These are phyloP conservation scores for Aspergillus haitiensis DNA, from an alignment of 495 filamentous ascomycete species.

Conservation along the genomic window DNA sequence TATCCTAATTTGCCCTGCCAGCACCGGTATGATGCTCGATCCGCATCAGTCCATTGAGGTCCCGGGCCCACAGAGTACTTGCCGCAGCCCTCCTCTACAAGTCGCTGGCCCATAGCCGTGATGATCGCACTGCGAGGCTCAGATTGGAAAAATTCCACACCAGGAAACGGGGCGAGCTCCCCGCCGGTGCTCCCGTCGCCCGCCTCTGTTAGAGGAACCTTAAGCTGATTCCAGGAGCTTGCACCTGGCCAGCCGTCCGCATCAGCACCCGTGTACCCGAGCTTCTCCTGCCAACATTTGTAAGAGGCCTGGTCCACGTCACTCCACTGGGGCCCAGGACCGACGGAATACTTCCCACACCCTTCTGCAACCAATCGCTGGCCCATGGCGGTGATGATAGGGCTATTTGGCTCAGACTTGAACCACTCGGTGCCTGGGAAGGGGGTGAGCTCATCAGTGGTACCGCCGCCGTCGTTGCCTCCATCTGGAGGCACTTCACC, in stretches of 20 bases:
- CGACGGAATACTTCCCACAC: slow-evolving; percentile 4
- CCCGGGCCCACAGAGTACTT: slow-evolving; percentile 3
- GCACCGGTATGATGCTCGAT: slow-evolving; percentile 2
- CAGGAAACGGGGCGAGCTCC: slow-evolving; percentile 2
- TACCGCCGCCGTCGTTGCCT: neutral
- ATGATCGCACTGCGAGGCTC: neutral
- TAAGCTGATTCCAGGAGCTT: slow-evolving; percentile 5
- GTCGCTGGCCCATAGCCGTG: slow-evolving; percentile 3
- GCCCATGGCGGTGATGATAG: slow-evolving; percentile 10
- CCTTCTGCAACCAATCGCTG: slow-evolving; percentile 3
- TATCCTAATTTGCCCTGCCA: slow-evolving; percentile 1
- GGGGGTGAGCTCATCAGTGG: neutral
- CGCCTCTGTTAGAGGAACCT: slow-evolving; percentile 2
- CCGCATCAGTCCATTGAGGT: slow-evolving; percentile 4
- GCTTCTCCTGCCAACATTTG: slow-evolving; percentile 10
- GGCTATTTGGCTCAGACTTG: slow-evolving; percentile 8
- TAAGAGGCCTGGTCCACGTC: slow-evolving; percentile 9
- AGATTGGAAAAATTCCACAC: slow-evolving; percentile 1
- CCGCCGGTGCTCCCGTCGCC: neutral
- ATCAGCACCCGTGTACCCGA: slow-evolving; percentile 8
- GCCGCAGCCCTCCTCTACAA: neutral
- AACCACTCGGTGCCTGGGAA: slow-evolving; percentile 8
- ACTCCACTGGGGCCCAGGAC: slow-evolving; percentile 6
- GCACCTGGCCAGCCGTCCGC: slow-evolving; percentile 6
- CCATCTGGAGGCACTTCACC: slow-evolving; percentile 6